Conservation (phyloP, 2,329 filamentous ascomycete species). For the Colletotrichum musae region DNA sequence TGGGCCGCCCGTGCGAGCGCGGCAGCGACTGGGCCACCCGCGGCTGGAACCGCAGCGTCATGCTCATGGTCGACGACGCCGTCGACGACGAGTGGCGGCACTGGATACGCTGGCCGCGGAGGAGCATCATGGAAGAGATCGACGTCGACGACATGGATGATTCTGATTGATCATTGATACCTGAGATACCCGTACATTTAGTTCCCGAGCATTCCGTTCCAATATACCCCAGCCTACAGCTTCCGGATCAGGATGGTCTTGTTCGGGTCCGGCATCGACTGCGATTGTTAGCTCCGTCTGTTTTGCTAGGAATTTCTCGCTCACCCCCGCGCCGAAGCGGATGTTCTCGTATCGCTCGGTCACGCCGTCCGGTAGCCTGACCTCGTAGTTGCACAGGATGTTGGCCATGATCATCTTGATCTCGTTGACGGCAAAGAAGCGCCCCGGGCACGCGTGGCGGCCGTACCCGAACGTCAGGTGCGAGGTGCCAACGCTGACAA, state of each 20-base stretch:
- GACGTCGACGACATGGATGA: constrained; percentile 41
- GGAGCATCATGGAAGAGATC: constrained; percentile 37
- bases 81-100: constrained; percentile 33
- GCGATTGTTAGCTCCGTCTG: constrained; percentile 5
- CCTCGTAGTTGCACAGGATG: constrained; percentile 39
- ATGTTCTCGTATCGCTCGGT: constrained; percentile 29
- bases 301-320: no score
- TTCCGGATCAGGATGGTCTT: constrained; percentile 38
- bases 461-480: constrained; percentile 42
- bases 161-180: constrained; percentile 11
- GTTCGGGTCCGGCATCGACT: constrained; percentile 23
- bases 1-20: constrained; percentile 15
- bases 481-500: constrained; percentile 53
- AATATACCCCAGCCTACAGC: neutral
- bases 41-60: constrained; percentile 40
- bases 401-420: constrained; percentile 43
- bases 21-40: constrained; percentile 30
- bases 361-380: constrained; percentile 28
- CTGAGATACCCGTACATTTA: neutral
- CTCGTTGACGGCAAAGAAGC: constrained; percentile 42
- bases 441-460: constrained; percentile 41
- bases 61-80: constrained; percentile 36
- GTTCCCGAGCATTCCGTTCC: no score
- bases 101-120: constrained; percentile 42
- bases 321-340: constrained; percentile 9